Evolutionary conservation across 2,329 filamentous ascomycete genomes (phyloP).

Genomic region (Phyllosticta citrichinensis): DNA sequence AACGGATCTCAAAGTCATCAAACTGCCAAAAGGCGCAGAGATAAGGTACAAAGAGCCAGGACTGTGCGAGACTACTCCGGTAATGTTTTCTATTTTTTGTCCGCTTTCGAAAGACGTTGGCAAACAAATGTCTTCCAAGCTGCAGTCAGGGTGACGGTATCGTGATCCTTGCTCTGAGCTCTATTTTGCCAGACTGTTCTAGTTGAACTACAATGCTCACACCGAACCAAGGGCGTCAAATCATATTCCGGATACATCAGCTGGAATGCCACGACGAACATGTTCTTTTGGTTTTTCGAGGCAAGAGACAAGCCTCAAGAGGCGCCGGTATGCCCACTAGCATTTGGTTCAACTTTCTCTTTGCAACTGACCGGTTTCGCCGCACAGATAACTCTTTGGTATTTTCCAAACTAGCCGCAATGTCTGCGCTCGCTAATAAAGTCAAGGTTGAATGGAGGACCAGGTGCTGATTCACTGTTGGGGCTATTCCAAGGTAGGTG

Average conservation of each 20-base stretch:
- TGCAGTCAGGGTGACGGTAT: not conserved
- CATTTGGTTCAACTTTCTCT: not conserved
- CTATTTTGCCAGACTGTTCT: too few relatives aligned
- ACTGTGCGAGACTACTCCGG: constrained; percentile 29
- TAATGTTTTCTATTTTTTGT: constrained; percentile 12
- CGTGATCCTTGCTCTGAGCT: too few relatives aligned
- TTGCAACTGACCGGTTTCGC: not conserved
- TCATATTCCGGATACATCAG: constrained; percentile 30
- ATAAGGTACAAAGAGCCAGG: constrained; percentile 5
- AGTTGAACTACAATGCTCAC: not conserved
- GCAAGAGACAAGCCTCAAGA: constrained; percentile 32
- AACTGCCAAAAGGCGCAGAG: constrained; percentile 20
- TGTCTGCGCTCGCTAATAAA: not conserved
- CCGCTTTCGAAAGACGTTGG: constrained; percentile 21
- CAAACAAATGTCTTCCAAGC: not conserved
- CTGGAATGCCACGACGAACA: constrained; percentile 25
- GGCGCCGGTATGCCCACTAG: not conserved
- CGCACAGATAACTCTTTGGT: not conserved
- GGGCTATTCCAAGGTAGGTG: constrained; percentile 23
- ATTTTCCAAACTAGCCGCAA: accelerated
- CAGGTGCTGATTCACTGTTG: constrained; percentile 35
- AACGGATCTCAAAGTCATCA: constrained; percentile 20
- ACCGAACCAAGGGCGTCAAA: constrained; percentile 19
- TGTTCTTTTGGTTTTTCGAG: constrained; percentile 41
- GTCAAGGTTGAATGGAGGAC: constrained; percentile 20